Conservation (phyloP, 2,329 filamentous ascomycete genomes). For the Xylariaceae sp. region DNA sequence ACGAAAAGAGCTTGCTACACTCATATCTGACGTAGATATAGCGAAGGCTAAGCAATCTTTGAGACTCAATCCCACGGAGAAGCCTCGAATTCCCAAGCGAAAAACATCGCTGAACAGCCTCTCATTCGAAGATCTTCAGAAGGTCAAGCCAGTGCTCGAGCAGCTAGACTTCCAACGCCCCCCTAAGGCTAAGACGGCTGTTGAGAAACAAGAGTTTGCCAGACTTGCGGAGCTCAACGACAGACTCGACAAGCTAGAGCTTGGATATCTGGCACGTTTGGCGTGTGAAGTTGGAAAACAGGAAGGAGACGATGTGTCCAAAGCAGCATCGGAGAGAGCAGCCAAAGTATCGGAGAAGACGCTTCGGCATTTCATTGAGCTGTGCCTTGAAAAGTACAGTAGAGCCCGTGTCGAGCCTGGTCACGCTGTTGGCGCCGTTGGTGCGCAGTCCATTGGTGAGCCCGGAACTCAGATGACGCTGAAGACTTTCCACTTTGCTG, state of each 20-base stretch:
- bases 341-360: slow-evolving; percentile 77
- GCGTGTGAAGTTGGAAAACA: slow-evolving; percentile 25
- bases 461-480: slow-evolving; percentile 98
- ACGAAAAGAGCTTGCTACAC: slow-evolving; percentile 6
- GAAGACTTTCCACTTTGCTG: slow-evolving; percentile 99
- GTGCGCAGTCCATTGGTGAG: slow-evolving; percentile 96
- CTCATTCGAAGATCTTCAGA: slow-evolving; percentile 14
- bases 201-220: slow-evolving; percentile 19
- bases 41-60: slow-evolving; percentile 9
- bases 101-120: not conserved
- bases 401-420: slow-evolving; percentile 89
- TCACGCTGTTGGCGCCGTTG: slow-evolving; percentile 91
- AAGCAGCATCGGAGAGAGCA: slow-evolving; percentile 55
- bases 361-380: slow-evolving; percentile 67
- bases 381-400: slow-evolving; percentile 86
- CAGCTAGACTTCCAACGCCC: slow-evolving; percentile 19
- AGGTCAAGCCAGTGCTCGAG: slow-evolving; percentile 15
- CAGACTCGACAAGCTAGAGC: slow-evolving; percentile 15
- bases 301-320: slow-evolving; percentile 27
- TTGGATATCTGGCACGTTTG: slow-evolving; percentile 16
- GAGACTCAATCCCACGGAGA: not conserved
- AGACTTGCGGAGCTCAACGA: slow-evolving; percentile 14
- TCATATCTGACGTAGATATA: slow-evolving; percentile 15
- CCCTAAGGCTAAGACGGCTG: slow-evolving; percentile 12
- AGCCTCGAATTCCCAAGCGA: not conserved